Conservation (phyloP, 257 asterid species). For the Petrea volubilis region DNA sequence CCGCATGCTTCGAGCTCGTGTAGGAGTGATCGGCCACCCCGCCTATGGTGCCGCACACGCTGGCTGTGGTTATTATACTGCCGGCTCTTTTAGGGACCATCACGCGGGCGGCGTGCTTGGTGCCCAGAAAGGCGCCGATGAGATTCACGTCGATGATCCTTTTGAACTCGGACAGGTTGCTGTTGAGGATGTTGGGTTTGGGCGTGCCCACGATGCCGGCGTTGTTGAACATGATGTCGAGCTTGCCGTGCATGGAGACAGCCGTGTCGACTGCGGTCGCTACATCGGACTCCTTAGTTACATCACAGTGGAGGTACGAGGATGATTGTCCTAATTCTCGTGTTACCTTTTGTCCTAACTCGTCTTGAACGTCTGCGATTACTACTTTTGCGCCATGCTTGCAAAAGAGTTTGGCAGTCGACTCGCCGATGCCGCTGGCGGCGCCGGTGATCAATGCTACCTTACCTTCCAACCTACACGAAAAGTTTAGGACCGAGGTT, state of each 20-base stretch:
- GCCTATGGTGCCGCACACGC: slow-evolving; percentile 7
- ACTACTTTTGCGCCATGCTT: slow-evolving; percentile 17
- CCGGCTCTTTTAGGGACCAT: slow-evolving; percentile 32
- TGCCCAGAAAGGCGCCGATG: slow-evolving; percentile 29
- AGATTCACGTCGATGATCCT: slow-evolving; percentile 25
- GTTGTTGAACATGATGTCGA: slow-evolving; percentile 20
- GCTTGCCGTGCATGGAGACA: background rate
- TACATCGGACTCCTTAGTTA: slow-evolving; percentile 4
- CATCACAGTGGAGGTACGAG: slow-evolving; percentile 8
- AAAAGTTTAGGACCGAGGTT: background rate
- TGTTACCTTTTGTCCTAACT: background rate
- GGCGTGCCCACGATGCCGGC: background rate
- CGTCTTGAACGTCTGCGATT: slow-evolving; percentile 10
- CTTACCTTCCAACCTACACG: slow-evolving; percentile 13
- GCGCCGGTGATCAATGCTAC: slow-evolving; percentile 12
- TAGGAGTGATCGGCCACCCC: slow-evolving; percentile 21
- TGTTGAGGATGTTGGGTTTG: slow-evolving; percentile 9
- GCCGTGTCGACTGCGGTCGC: slow-evolving; percentile 9
- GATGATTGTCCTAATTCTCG: background rate
- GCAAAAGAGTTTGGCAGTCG: slow-evolving; percentile 2
- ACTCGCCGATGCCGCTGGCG: slow-evolving; percentile 11
- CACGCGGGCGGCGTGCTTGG: slow-evolving; percentile 39
- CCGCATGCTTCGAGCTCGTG: slow-evolving; percentile 34
- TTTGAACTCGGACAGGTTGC: slow-evolving; percentile 15
- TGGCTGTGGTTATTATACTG: slow-evolving; percentile 23